Conservation (phyloP, 202 grass and related monocot genomes). For the Hordeum pubiflorum region DNA sequence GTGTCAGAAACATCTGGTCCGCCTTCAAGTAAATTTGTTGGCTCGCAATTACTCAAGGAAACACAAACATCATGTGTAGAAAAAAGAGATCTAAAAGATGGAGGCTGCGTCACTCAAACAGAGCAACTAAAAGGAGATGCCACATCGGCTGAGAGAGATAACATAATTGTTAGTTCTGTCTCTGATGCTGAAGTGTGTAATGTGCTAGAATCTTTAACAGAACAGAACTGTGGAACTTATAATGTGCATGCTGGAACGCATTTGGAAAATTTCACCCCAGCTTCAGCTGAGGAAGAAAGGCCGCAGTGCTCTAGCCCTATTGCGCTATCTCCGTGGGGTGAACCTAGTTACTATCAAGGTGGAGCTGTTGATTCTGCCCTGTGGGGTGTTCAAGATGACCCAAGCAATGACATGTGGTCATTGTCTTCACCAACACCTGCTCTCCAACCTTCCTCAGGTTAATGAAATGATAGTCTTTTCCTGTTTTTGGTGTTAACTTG, state of each 20-base stretch:
- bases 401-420: constrained; percentile 41
- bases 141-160: constrained; percentile 1
- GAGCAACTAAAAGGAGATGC: constrained; percentile 20
- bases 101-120: constrained; percentile 4
- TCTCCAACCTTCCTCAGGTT: constrained; percentile 44
- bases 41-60: constrained; percentile 15
- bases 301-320: constrained; percentile 44
- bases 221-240: constrained; percentile 27
- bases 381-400: constrained; percentile 42
- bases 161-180: constrained; percentile 13
- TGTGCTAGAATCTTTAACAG: constrained; percentile 38
- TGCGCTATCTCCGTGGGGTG: constrained; percentile 49
- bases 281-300: constrained; percentile 45
- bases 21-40: constrained; percentile 20
- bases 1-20: constrained; percentile 13
- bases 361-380: constrained; percentile 54
- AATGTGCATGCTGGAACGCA: not conserved
- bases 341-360: constrained; percentile 50
- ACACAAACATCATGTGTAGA: constrained; percentile 21
- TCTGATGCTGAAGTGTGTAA: constrained; percentile 30
- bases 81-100: constrained; percentile 14
- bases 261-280: constrained; percentile 17
- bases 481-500: not conserved
- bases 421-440: constrained; percentile 55
- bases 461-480: not conserved